A percentile compares a stretch with the other conserved stretches of the same genome.
Evolutionary conservation across 805 yeast genomes (phyloP).

Genomic region (Candida sanyiensis): DNA sequence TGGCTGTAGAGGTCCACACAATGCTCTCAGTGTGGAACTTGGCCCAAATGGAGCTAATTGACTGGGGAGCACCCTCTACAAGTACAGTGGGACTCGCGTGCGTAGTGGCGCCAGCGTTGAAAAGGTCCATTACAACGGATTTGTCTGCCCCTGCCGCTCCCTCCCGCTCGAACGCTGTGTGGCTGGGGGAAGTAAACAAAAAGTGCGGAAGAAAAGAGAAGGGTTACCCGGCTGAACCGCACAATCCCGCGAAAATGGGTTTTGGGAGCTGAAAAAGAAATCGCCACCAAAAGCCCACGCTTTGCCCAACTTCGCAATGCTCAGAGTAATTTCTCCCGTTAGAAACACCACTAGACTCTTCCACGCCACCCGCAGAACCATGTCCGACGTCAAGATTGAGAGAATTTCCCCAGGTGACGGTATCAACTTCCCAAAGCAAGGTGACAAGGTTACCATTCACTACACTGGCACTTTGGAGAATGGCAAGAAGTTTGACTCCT

Average conservation of each 20-base stretch:
- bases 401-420: conserved; percentile 58
- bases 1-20: conserved; percentile 25
- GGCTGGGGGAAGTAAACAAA: no score
- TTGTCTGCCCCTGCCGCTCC: no score
- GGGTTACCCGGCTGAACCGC: neutral
- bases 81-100: conserved; percentile 1
- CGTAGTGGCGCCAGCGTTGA: neutral
- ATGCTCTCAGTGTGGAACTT: conserved; percentile 26
- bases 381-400: conserved; percentile 28
- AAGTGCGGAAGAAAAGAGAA: no score
- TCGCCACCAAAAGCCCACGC: neutral
- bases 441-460: conserved; percentile 89
- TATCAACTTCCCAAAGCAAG: conserved; percentile 74
- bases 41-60: neutral
- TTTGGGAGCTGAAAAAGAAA: no score
- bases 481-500: conserved; percentile 94
- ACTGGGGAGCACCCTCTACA: neutral
- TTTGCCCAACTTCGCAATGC: neutral
- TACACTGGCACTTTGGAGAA: conserved; percentile 93
- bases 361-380: conserved; percentile 15
- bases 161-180: no score
- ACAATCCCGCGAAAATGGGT: neutral
- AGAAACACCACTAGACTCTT: conserved; percentile 15
- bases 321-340: conserved; percentile 1
- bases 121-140: conserved; percentile 3